Base-by-base conservation (phyloP, 2,329 filamentous ascomycete species). In the Xylaria sp. region DNA sequence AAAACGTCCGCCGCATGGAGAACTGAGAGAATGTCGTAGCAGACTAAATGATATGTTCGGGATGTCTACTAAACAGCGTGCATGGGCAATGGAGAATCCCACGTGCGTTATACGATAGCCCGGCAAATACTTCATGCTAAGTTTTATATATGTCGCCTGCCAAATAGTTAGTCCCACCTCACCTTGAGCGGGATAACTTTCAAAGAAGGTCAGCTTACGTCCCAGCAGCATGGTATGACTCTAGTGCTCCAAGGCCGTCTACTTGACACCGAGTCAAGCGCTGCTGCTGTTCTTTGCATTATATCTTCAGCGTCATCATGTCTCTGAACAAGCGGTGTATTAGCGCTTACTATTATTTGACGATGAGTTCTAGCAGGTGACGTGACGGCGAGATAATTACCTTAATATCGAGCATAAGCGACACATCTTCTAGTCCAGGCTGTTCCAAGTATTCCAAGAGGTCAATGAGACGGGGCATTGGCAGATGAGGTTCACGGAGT, bases 381-480 rank as follows among this genome's bases (percentile, higher is more conserved):
- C n/a, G 8, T 30, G 36, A 9, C 15, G 56, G 12, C 6, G n/a
- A 4, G 48, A 8, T 10, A 20, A 76, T 23, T 79, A 93, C 90
- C 84, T 97, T 98, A 78, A 98, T 93, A 78, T 98, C 95, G 3
- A 98, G 83, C 68, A 97, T 80, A 6, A 96, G 74, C 94, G 94
- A 97, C 10, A 94, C 83, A 50, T 90, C 79, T 74, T 92, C 88
- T 45, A 86, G 78, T 0, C 84, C 90, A 0, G 90, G 90, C 71
- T 87, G 82, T 0, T 87, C 83, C 60, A 98, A 79, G 76, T 91
- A 95, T 66, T 87, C 84, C 9, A 97, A 82, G 61, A 97, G 81
- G 75, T 97, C 94, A 25, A 80, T 74, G 13, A 98, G 82, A 34
- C 91, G 84, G 4, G 94, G 89, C 89, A 98, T 90, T 0, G 85